Evolutionary conservation across 2,329 filamentous ascomycete species (phyloP).

Genomic region (Arthrobotrys conoides): DNA sequence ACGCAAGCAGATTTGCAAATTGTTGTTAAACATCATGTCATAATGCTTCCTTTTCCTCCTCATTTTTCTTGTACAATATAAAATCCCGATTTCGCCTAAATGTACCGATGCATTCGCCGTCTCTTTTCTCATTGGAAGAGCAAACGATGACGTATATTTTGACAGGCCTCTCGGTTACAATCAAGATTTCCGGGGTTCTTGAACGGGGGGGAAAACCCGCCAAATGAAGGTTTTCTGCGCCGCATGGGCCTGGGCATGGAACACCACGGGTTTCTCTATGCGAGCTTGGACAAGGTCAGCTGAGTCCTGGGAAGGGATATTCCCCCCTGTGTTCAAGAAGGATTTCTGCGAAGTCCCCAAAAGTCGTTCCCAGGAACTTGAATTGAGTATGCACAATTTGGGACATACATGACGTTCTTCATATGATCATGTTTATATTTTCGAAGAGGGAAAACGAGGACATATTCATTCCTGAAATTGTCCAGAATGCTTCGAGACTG

Average conservation of each 20-base stretch:
- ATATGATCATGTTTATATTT: constrained; percentile 1
- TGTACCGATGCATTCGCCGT: constrained; percentile 19
- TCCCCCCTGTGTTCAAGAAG: constrained; percentile 21
- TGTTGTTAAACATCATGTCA: constrained; percentile 33
- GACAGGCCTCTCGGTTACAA: constrained; percentile 36
- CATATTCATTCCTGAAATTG: constrained; percentile 16
- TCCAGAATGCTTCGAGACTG: constrained; percentile 14
- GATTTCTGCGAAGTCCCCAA: constrained; percentile 18
- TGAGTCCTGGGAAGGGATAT: constrained; percentile 49
- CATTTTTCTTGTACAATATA: constrained; percentile 11
- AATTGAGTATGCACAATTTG: constrained; percentile 20
- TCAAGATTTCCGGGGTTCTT: constrained; percentile 50
- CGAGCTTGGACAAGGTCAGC: constrained; percentile 51
- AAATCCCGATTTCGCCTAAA: constrained; percentile 45
- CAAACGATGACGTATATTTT: constrained; percentile 52
- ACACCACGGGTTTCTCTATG: constrained; percentile 51
- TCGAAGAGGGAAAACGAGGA: background rate
- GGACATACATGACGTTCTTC: constrained; percentile 18
- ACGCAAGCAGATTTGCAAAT: constrained; percentile 34
- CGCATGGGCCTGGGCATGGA: constrained; percentile 24
- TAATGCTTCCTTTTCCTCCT: constrained; percentile 17
- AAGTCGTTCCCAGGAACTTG: constrained; percentile 26
- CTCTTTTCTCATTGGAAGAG: constrained; percentile 28
- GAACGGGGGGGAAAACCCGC: constrained; percentile 28
- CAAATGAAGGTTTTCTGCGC: constrained; percentile 23